Percentiles rank a stretch among this genome's conserved stretches.
Conservation (phyloP, 2,329 filamentous ascomycete species). For the Penicillium sclerotigenum region DNA sequence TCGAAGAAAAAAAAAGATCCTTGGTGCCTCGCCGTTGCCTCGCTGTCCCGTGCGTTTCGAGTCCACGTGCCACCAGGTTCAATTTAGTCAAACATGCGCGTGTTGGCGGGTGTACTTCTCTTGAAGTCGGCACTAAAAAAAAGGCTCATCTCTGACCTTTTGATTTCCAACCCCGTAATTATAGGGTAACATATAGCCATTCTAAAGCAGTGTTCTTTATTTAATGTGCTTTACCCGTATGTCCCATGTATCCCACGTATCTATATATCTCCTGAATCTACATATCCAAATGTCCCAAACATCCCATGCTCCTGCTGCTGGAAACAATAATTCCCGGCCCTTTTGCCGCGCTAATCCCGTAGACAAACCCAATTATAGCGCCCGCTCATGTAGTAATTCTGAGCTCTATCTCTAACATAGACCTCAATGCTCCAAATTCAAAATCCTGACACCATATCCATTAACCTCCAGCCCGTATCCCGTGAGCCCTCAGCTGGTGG, state of each 20-base stretch:
- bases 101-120: too few species aligned
- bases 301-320: background rate
- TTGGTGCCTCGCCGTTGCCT: background rate
- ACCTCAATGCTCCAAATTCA: background rate
- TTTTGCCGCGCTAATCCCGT: background rate
- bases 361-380: background rate
- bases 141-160: too few species aligned
- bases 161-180: background rate
- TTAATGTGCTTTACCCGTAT: background rate
- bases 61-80: background rate
- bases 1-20: too few species aligned
- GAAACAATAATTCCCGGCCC: background rate
- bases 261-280: background rate
- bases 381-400: background rate
- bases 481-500: background rate
- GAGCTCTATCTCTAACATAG: background rate
- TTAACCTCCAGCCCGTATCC: background rate
- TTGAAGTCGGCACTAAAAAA: too few species aligned
- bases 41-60: background rate
- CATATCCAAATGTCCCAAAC: background rate
- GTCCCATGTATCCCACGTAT: background rate
- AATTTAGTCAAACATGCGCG: background rate
- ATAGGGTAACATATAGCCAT: background rate
- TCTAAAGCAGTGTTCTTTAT: background rate
- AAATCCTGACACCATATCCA: background rate